phyloP scores from a whole-genome alignment of 768 basidiomycete genomes.

The Kwoniella mangroviensis region DNA sequence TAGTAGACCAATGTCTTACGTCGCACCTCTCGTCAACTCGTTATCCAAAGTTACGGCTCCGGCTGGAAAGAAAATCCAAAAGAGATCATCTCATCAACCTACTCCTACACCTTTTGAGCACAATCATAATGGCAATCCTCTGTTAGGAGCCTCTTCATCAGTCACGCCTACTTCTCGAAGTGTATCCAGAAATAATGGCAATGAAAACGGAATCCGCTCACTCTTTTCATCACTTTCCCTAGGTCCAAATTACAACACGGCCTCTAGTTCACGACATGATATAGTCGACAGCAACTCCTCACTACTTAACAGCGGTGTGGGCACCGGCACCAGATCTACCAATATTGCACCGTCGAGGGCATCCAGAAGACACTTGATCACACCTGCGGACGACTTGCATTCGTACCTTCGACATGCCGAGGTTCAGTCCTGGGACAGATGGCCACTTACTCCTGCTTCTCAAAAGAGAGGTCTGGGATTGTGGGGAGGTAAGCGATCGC shows the following conservation, averaged over 20 bases:
- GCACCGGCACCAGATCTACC: neutral
- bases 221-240: constrained; percentile 33
- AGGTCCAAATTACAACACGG: constrained; percentile 3
- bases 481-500: constrained; percentile 21
- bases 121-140: neutral
- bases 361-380: neutral
- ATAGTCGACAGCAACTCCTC: neutral
- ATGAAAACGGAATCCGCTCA: constrained; percentile 21
- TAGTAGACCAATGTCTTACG: constrained; percentile 33
- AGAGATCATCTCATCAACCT: constrained; percentile 21
- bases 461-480: constrained; percentile 6
- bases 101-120: constrained; percentile 2
- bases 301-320: neutral
- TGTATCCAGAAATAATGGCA: neutral
- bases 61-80: neutral
- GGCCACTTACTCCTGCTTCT: constrained; percentile 20
- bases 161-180: neutral
- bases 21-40: constrained; percentile 18
- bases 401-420: constrained; percentile 29
- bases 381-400: constrained; percentile 38
- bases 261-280: neutral
- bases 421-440: constrained; percentile 30
- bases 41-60: constrained; percentile 7
- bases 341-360: neutral
- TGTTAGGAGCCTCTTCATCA: constrained; percentile 7